These are phyloP conservation scores for Apiospora phragmitis DNA, from an alignment of 2,329 filamentous ascomycete species.

Conservation along the genomic window DNA sequence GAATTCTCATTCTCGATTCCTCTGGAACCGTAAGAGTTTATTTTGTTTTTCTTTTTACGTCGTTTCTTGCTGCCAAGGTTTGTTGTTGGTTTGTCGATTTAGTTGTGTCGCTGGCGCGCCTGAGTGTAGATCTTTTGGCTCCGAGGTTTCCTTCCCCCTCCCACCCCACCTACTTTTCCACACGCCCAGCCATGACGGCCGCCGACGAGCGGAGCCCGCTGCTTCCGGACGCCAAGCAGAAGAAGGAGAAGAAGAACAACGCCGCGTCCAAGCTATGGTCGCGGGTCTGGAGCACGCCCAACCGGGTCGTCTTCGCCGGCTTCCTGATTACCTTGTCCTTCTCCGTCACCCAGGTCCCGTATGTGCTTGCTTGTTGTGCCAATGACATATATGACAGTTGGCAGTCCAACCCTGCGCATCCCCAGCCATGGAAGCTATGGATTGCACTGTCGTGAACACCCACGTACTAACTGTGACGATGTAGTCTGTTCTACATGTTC, in stretches of 20 bases:
- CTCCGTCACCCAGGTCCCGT: slow-evolving; percentile 33
- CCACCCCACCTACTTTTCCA: not conserved
- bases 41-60: not conserved
- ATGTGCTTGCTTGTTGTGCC: slow-evolving; percentile 14
- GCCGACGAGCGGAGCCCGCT: slow-evolving; percentile 9
- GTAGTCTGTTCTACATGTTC: slow-evolving; percentile 62
- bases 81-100: not conserved
- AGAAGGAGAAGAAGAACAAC: not conserved
- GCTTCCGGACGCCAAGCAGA: not conserved
- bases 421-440: no score
- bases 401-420: not conserved
- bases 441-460: no score
- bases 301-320: slow-evolving; percentile 32
- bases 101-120: not conserved
- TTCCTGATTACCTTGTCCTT: slow-evolving; percentile 33
- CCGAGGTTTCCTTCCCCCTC: not conserved
- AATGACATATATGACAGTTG: not conserved
- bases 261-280: not conserved
- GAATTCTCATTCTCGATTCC: not conserved
- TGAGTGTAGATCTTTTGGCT: not conserved
- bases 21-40: not conserved
- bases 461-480: not conserved
- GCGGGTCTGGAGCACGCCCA: slow-evolving; percentile 17
- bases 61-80: not conserved
- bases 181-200: slow-evolving; percentile 1